Percentiles rank a stretch among this genome's conserved stretches.
These are phyloP conservation scores for Xylariaceae sp. DNA, from an alignment of 2,329 filamentous ascomycete genomes.

Conservation along the genomic window DNA sequence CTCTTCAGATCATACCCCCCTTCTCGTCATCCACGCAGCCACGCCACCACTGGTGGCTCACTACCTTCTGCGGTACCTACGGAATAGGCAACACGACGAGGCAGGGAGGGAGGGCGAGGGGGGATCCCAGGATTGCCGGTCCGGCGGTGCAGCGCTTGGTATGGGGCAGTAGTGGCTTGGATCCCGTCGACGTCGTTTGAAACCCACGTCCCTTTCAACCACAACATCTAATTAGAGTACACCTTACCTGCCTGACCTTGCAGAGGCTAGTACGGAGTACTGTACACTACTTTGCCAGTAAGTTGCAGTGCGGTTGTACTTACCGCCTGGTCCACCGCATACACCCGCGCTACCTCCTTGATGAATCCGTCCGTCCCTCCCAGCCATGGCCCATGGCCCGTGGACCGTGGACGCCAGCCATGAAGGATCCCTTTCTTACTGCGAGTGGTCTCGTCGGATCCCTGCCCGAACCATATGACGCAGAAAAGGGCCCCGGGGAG, in stretches of 20 bases:
- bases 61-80: too few relatives aligned
- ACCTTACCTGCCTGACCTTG: conserved; percentile 23
- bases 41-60: too few relatives aligned
- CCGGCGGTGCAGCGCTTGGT: conserved; percentile 17
- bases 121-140: conserved; percentile 22
- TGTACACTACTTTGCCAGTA: too few relatives aligned
- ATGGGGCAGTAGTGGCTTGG: conserved; percentile 17
- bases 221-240: conserved; percentile 20
- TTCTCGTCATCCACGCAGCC: too few relatives aligned
- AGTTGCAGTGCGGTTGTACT: too few relatives aligned
- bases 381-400: conserved; percentile 21
- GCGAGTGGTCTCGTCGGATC: conserved; percentile 22
- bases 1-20: too few relatives aligned
- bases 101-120: conserved; percentile 23
- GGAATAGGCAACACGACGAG: conserved; percentile 21
- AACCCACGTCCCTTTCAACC: conserved; percentile 26
- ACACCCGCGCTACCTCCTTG: conserved; percentile 25
- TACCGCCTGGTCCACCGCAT: conserved; percentile 21
- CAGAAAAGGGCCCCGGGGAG: conserved; percentile 25
- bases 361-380: conserved; percentile 23
- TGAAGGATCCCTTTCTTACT: conserved; percentile 24
- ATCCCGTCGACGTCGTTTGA: conserved; percentile 22
- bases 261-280: too few relatives aligned
- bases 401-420: too few relatives aligned
- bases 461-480: conserved; percentile 30